Conservation (phyloP, 345 rosid species). For the Hibiscus tridactylites region DNA sequence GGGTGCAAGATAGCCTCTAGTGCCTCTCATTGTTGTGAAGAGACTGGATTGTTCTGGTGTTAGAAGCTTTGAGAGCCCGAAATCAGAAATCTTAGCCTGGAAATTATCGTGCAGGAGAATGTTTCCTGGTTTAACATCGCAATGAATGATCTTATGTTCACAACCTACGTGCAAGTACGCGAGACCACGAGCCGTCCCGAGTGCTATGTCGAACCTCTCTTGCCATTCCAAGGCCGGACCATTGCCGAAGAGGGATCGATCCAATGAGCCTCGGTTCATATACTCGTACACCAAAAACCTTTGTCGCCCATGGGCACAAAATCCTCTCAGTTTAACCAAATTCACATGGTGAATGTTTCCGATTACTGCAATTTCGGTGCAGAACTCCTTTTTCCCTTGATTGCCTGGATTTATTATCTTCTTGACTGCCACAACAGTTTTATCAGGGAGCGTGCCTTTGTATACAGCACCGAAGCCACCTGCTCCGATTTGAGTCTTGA, state of each 20-base stretch:
- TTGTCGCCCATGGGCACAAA: constrained; percentile 57
- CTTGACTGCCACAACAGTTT: constrained; percentile 58
- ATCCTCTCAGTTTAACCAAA: constrained; percentile 72
- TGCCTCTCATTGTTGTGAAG: constrained; percentile 77
- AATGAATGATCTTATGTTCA: constrained; percentile 61
- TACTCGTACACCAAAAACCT: constrained; percentile 67
- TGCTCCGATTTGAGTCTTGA: constrained; percentile 49
- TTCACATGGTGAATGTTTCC: constrained; percentile 72
- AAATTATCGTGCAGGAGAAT: constrained; percentile 59
- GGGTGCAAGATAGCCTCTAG: constrained; percentile 77
- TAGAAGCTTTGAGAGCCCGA: constrained; percentile 66
- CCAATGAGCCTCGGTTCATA: constrained; percentile 65
- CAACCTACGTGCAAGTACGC: constrained; percentile 69
- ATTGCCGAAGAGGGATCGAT: constrained; percentile 40
- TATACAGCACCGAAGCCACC: constrained; percentile 79
- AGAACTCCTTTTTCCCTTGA: constrained; percentile 64
- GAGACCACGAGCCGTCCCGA: constrained; percentile 81
- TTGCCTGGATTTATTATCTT: constrained; percentile 49
- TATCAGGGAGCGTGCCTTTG: constrained; percentile 47
- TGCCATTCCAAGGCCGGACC: constrained; percentile 65
- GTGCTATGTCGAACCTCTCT: constrained; percentile 62
- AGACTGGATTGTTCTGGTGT: constrained; percentile 56
- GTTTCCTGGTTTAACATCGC: constrained; percentile 70
- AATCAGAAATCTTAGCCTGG: constrained; percentile 65
- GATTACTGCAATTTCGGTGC: constrained; percentile 64